Percentiles rank a stretch among this genome's conserved stretches.
Conservation (phyloP, 306 rosid genomes). For the Fagus sylvatica region DNA sequence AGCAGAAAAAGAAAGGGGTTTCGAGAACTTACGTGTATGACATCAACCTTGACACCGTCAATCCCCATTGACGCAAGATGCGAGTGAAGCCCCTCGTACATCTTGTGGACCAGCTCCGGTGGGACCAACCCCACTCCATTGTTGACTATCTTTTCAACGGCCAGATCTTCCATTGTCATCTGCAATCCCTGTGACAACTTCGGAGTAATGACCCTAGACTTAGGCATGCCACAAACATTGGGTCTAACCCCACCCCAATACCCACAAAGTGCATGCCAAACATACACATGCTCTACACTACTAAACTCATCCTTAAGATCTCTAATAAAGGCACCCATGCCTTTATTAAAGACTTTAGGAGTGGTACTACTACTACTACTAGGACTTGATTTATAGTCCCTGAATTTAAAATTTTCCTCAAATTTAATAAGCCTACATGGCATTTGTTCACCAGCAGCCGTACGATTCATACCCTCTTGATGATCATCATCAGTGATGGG, state of each 20-base stretch:
- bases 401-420: constrained; percentile 56
- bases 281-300: constrained; percentile 55
- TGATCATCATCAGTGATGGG: neutral
- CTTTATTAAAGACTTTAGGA: neutral
- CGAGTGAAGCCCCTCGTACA: constrained; percentile 66
- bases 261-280: constrained; percentile 79
- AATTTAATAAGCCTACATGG: constrained; percentile 46
- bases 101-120: constrained; percentile 39
- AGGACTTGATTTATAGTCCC: constrained; percentile 21
- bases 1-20: neutral
- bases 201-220: constrained; percentile 37
- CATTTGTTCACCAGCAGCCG: constrained; percentile 61
- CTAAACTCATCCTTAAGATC: constrained; percentile 63
- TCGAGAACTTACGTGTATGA: constrained; percentile 51
- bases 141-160: constrained; percentile 53
- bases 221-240: constrained; percentile 39
- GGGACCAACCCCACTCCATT: constrained; percentile 61
- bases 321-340: constrained; percentile 59
- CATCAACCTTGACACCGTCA: constrained; percentile 81
- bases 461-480: constrained; percentile 35
- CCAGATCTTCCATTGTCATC: constrained; percentile 59
- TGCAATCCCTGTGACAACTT: constrained; percentile 41
- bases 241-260: constrained; percentile 80
- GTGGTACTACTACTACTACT: neutral
- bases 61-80: constrained; percentile 51